phyloP scores from a whole-genome alignment of 2,329 filamentous ascomycete species.

The Ophiostoma pallidulum region DNA sequence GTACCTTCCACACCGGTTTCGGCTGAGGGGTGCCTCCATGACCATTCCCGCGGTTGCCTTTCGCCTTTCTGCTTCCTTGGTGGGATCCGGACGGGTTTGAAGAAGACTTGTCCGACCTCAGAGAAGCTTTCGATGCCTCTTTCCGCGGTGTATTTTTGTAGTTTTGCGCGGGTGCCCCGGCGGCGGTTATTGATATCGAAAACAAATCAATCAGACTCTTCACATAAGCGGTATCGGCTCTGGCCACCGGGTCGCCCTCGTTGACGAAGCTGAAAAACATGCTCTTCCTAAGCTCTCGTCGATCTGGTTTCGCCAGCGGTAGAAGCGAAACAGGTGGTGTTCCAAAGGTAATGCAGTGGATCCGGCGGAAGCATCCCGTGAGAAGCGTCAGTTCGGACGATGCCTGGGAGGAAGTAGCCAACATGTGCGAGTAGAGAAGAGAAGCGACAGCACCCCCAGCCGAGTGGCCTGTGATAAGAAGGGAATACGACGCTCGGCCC shows the following conservation, averaged over 20 bases:
- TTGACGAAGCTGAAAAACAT: slow-evolving; percentile 75
- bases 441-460: slow-evolving; percentile 77
- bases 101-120: slow-evolving; percentile 17
- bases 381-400: slow-evolving; percentile 61
- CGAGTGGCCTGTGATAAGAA: slow-evolving; percentile 78
- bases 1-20: slow-evolving; percentile 53
- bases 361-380: slow-evolving; percentile 61
- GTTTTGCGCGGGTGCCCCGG: no score
- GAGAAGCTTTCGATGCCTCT: slow-evolving; percentile 13
- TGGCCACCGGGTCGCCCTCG: slow-evolving; percentile 71
- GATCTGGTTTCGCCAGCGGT: slow-evolving; percentile 52
- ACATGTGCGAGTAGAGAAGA: slow-evolving; percentile 74
- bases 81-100: slow-evolving; percentile 20
- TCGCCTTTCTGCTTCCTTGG: slow-evolving; percentile 4
- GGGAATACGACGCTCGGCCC: slow-evolving; percentile 51
- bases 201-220: slow-evolving; percentile 63
- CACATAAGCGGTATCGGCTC: slow-evolving; percentile 70
- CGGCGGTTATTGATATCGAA: no score
- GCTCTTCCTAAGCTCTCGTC: slow-evolving; percentile 47
- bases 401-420: slow-evolving; percentile 44
- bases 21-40: slow-evolving; percentile 9
- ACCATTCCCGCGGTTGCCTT: not conserved
- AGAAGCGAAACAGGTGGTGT: slow-evolving; percentile 66
- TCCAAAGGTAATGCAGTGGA: slow-evolving; percentile 84
- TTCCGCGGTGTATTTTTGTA: slow-evolving; percentile 9